These are phyloP conservation scores for Pleurotus pulmonarius DNA, from an alignment of 768 basidiomycete genomes.

Conservation along the genomic window DNA sequence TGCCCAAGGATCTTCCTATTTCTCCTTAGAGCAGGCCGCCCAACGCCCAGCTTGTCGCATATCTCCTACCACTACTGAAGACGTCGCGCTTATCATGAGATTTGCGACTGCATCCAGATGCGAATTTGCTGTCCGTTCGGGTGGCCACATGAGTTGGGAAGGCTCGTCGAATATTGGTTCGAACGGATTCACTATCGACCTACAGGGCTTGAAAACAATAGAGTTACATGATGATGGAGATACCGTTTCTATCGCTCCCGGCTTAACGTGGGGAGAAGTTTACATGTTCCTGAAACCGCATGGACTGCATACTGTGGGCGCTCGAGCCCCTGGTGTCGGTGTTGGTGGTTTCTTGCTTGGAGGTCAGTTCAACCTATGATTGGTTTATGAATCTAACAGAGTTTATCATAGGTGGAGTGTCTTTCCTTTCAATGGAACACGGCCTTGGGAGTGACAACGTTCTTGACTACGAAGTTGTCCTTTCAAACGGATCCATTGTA, in stretches of 20 bases:
- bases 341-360: slow-evolving; percentile 13
- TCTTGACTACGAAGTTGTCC: slow-evolving; percentile 13
- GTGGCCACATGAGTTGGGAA: slow-evolving; percentile 9
- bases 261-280: slow-evolving; percentile 7
- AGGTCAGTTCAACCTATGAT: slow-evolving; percentile 1
- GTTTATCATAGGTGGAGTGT: slow-evolving; percentile 13
- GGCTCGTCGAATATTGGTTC: slow-evolving; percentile 10
- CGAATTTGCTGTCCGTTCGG: slow-evolving; percentile 2
- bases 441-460: slow-evolving; percentile 12
- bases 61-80: background rate
- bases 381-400: background rate
- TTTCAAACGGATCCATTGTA: slow-evolving; percentile 10
- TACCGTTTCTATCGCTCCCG: slow-evolving; percentile 9
- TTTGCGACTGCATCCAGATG: background rate
- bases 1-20: background rate
- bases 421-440: slow-evolving; percentile 10
- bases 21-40: background rate
- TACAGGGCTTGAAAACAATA: background rate
- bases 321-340: slow-evolving; percentile 9
- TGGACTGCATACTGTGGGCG: slow-evolving; percentile 8
- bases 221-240: background rate
- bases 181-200: slow-evolving; percentile 10
- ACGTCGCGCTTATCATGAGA: background rate
- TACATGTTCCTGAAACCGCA: slow-evolving; percentile 6
- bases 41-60: slow-evolving; percentile 1